Evolutionary conservation across 345 rosid genomes (phyloP), one percentile per base, ranked within the genome.

Genomic region (Salix exigua): DNA sequence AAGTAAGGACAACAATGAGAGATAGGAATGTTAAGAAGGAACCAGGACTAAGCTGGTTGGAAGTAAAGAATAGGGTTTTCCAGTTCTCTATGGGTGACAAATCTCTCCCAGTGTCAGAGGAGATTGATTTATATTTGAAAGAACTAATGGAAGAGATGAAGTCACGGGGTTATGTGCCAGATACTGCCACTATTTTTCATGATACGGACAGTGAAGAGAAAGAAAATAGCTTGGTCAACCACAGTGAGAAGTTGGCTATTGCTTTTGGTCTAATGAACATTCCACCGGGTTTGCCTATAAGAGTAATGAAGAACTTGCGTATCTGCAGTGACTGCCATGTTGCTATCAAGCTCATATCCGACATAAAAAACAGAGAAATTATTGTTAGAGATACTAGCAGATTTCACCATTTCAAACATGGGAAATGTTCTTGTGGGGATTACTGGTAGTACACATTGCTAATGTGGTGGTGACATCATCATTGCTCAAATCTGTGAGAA

Each of bases 181-280:
- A 89, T 71, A 88, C 88, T 4, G 71, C 40, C 51, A 74, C 76
- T 21, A 79, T 77, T 71, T 73, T 91, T 83, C 98, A 90, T 70
- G 94, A 94, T 74, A 92, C 88, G 92, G 92, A 88, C 62, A 81
- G 74, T 14, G 97, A 94, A 73, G 97, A 92, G 82, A 92, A 89
- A 80, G 98, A 94, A 55, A 74, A 86, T 37, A 86, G 77, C 75
- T 77, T 92, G 82, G 86, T 78, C 18, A 94, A 88, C 79, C 97
- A 92, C 76, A 92, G 92, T 40, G 97, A 92, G 69, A 91, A 90
- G 76, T 79, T 91, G 81, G 94, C 98, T 2, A 85, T 92, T 87
- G 94, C 89, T 21, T 94, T 79, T 81, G 93, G 89, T 69, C 79
- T 92, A 21, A 88, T 88, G 91, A 78, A 83, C 35, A 76, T 82